Evolutionary conservation across 225 moss, liverwort and hornwort genomes (phyloP).

Genomic region (Marchantia polymorpha): DNA sequence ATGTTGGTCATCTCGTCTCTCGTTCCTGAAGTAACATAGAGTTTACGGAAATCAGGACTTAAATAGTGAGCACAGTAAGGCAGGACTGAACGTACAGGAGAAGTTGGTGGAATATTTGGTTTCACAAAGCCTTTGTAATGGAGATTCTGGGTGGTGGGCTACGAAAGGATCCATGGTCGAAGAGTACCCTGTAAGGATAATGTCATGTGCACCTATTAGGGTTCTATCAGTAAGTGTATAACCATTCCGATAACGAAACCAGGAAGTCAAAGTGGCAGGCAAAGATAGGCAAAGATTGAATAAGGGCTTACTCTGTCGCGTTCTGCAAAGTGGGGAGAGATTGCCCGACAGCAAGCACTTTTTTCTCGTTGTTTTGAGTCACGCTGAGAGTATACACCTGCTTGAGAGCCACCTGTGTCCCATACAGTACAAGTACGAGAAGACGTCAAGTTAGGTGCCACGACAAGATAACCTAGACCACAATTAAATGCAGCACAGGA

Average conservation of each 20-base stretch:
- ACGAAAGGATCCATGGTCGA: neutral
- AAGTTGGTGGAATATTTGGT: neutral
- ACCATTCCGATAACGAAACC: neutral
- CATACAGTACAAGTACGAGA: neutral
- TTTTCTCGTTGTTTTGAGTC: slow-evolving; percentile 17
- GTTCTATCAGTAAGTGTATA: neutral
- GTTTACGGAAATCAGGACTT: neutral
- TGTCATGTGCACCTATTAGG: neutral
- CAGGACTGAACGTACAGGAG: neutral
- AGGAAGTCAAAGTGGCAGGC: neutral
- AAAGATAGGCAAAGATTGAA: neutral
- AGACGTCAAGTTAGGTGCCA: neutral
- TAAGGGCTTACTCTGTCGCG: slow-evolving; percentile 43
- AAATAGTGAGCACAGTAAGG: neutral
- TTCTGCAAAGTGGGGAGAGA: slow-evolving; percentile 43
- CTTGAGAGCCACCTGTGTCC: neutral
- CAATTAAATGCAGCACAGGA: no score
- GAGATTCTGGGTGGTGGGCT: neutral
- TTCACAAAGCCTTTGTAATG: no score
- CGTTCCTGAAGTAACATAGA: slow-evolving; percentile 35
- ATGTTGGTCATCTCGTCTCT: slow-evolving; percentile 53
- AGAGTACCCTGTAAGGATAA: neutral
- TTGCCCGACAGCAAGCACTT: slow-evolving; percentile 18
- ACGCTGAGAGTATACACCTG: slow-evolving; percentile 10
- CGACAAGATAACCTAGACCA: neutral